Conservation (phyloP, 169 alveolate genomes). For the Sarcocystis neurona region DNA sequence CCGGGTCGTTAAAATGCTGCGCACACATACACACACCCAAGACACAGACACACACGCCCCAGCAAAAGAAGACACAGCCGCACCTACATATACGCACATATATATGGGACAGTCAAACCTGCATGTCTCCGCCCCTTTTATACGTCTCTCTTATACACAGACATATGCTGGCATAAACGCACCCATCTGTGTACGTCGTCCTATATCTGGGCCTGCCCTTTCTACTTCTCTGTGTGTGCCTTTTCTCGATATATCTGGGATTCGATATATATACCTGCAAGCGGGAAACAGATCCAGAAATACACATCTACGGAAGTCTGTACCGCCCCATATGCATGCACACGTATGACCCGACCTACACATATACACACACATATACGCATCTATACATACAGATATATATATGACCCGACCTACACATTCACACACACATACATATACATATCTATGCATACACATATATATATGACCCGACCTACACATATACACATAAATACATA, state of each 20-base stretch:
- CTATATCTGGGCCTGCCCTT: too few relatives aligned
- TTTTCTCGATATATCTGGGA: too few relatives aligned
- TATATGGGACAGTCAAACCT: neutral
- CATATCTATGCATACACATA: neutral
- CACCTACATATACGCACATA: neutral
- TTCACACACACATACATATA: neutral
- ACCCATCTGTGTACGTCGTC: too few relatives aligned
- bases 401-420: neutral
- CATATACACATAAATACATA: neutral
- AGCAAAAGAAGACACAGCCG: neutral
- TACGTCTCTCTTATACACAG: too few relatives aligned
- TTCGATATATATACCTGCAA: neutral
- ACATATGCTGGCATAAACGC: too few relatives aligned
- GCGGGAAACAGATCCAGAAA: neutral
- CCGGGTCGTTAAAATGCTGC: conserved; percentile 94
- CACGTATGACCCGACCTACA: too few relatives aligned
- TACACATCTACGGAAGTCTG: neutral
- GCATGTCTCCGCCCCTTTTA: neutral
- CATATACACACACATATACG: neutral
- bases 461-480: neutral
- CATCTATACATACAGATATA: neutral
- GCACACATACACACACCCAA: conserved; percentile 26
- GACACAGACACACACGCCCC: neutral
- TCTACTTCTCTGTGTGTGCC: too few relatives aligned
- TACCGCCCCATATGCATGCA: neutral